Base-by-base conservation (phyloP, 2,329 filamentous ascomycete species). In the Rugonectria rugulosa region DNA sequence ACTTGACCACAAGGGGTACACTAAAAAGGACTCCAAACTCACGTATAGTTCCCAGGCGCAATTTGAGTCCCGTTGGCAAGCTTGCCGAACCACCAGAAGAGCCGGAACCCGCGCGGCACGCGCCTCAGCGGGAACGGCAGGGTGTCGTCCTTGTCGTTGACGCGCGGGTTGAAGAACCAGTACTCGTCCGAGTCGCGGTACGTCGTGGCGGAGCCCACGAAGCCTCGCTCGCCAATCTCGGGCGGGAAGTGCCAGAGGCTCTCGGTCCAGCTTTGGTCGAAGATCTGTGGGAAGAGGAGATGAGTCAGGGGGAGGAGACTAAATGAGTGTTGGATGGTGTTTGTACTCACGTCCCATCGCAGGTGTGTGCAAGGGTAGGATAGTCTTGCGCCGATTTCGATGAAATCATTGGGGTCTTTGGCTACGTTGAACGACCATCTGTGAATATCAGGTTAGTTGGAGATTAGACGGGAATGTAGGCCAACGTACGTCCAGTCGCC, bases 21-120 rank as follows among this genome's bases (percentile, higher is more conserved):
- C 6, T 10, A 15, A 15, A 3, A 17, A 3, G 5, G 5, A 26
- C 2, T 17, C 19, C 14, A 9, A 5, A 54, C 70, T 68, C 32
- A 77, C 75, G 70, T 75, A 51, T 78, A 79, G 31, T 73, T 73
- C 2, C 76, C 76, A 2, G 75, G 73, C 3, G 66, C 60, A 37
- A 78, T 77, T 32, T 71, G 70, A 7, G 74, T 71, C 5, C 75
- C 76, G 49, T 78, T 76, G 11, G 75, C 72, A 14, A 78, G 68
- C 50, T 73, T 73, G 4, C 76, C 75, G 15, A 78, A 74, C 76
- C 76, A 78, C 70, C 73, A 77, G 41, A 73, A 74, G 29, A 68
- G 68, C 6, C 62, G 56, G 23, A 69, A 71, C 2, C 70, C 69
- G 5, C 76, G 70, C 2, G 71, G 66, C 7, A 73, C 66, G 3